Base-by-base conservation (phyloP, 2,329 filamentous ascomycete species). In the Pseudopyrenochaeta lycopersici region DNA sequence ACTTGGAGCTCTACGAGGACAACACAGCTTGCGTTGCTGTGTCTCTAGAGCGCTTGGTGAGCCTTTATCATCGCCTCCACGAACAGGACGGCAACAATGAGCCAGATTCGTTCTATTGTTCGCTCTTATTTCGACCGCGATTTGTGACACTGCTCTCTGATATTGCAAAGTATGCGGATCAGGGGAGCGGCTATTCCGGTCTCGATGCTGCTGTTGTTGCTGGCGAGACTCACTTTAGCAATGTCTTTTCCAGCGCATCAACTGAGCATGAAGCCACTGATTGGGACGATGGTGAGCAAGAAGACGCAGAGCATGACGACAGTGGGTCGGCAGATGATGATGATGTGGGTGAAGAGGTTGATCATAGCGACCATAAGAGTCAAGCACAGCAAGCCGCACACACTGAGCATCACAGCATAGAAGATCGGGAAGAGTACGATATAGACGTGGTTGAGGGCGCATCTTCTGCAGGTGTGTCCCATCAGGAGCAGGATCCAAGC, bases 51-150 rank as follows among this genome's bases (percentile, higher is more conserved):
- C 80, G 87, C 51, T 77, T 90, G 39, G 73, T 89, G 53, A 80
- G 85, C 46, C 70, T 88, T 40, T 88, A 88, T 64, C 72, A 87
- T 52, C 77, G 80, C 14, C 75, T 90, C 40, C 81, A 84, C 59
- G 78, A 78, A 29, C 87, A 89, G 64, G 87, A 89, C 67, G 84
- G 81, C 20, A 71, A 78, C 35, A 75, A 80, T 46, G 71, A 79
- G 18, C 80, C 82, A 2, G 80, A 83, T 29, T 82, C 85, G 14
- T 77, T 89, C n/a, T 85, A 86, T 62, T 76, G 89, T 49, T 79
- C 78, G 9, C 76, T 90, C 45, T 78, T 76, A 46, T 81, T 80
- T 17, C 84, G 82, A 64, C 75, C 81, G 35, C 83, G 81, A 42
- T 83, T 88, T 64, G 74, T 77, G 3, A 78, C 80, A 38, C 81